phyloP scores from a whole-genome alignment of 78 protist genomes.

The Dictyostelium intermedium region DNA sequence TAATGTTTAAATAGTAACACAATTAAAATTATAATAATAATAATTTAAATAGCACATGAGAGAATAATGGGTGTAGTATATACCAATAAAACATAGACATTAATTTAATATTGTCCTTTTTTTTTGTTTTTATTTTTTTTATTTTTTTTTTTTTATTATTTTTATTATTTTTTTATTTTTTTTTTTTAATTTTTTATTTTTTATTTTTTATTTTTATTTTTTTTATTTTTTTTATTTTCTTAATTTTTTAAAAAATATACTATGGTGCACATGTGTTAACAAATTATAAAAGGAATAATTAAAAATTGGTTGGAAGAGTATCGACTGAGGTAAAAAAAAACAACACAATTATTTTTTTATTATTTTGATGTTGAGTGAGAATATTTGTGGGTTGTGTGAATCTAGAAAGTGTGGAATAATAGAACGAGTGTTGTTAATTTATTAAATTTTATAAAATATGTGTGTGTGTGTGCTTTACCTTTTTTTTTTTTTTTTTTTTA shows the following conservation, averaged over 20 bases:
- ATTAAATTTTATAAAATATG: too few species aligned
- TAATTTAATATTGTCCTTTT: background rate
- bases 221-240: too few species aligned
- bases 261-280: background rate
- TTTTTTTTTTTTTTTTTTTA: too few species aligned
- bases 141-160: background rate
- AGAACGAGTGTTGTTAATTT: background rate
- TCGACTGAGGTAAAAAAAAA: background rate
- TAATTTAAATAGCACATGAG: background rate
- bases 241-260: background rate
- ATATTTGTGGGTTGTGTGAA: background rate
- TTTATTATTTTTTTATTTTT: background rate
- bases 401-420: background rate
- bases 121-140: too few species aligned
- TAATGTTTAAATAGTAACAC: background rate
- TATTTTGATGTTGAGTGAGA: background rate
- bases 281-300: background rate
- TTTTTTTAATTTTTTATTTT: too few species aligned
- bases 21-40: background rate
- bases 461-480: background rate
- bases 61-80: background rate
- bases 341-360: background rate
- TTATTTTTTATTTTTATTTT: too few species aligned
- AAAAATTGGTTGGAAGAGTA: background rate
- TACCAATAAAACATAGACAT: background rate